phyloP scores from a whole-genome alignment of 2,329 filamentous ascomycete species.

The Fusarium nematophilum region DNA sequence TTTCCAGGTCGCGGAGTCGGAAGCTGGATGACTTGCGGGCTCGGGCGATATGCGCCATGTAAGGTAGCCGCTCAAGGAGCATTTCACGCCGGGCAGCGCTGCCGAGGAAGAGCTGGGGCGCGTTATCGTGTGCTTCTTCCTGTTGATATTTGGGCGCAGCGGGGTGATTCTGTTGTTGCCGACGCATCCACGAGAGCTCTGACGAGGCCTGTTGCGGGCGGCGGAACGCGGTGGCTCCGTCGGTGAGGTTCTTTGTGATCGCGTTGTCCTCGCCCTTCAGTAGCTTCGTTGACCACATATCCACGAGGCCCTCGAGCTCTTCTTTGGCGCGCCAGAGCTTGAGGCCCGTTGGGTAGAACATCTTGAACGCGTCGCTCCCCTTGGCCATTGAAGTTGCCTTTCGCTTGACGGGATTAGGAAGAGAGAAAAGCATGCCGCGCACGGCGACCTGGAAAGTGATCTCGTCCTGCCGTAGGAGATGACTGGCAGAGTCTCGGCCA shows the following conservation, averaged over 20 bases:
- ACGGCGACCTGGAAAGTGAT: constrained; percentile 93
- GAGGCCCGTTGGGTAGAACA: constrained; percentile 90
- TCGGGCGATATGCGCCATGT: constrained; percentile 76
- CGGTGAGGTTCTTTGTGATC: constrained; percentile 54
- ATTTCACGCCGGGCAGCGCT: constrained; percentile 77
- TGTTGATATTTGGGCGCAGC: constrained; percentile 23
- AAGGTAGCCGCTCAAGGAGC: constrained; percentile 87
- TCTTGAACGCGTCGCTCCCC: constrained; percentile 77
- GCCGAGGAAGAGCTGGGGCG: constrained; percentile 68
- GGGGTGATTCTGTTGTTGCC: constrained; percentile 44
- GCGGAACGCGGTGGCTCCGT: constrained; percentile 62
- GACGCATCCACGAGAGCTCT: constrained; percentile 51
- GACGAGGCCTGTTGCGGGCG: constrained; percentile 50
- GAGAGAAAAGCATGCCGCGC: constrained; percentile 83
- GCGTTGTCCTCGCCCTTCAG: constrained; percentile 63
- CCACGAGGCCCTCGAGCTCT: constrained; percentile 80
- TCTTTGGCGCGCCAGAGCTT: constrained; percentile 87
- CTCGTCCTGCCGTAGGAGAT: constrained; percentile 89
- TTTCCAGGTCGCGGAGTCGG: constrained; percentile 70
- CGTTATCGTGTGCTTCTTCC: constrained; percentile 37
- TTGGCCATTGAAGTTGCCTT: constrained; percentile 59
- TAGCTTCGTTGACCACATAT: constrained; percentile 73
- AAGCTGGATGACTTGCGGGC: constrained; percentile 51
- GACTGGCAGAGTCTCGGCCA: constrained; percentile 70
- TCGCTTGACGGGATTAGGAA: constrained; percentile 89